phyloP scores from a whole-genome alignment of 2,329 filamentous ascomycete genomes.

The Cordyceps tenuipes region DNA sequence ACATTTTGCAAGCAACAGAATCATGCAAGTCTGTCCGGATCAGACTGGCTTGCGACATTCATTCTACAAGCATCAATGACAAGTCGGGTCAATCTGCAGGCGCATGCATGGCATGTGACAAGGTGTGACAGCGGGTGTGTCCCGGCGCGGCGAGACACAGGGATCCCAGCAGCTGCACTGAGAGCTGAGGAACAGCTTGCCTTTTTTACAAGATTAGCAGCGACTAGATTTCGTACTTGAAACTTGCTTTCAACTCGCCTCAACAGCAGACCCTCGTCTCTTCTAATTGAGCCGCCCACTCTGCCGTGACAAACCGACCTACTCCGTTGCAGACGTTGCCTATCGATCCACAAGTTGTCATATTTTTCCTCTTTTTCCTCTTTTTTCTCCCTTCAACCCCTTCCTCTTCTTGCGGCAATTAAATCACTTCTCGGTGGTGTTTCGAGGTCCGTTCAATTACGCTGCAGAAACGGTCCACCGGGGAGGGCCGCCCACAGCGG shows the following conservation, averaged over 20 bases:
- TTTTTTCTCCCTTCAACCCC: too few species aligned
- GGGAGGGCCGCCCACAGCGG: neutral
- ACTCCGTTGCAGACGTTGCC: conserved; percentile 1
- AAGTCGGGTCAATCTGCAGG: neutral
- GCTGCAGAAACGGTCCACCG: neutral
- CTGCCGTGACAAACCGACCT: conserved; percentile 1
- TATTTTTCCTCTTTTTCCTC: too few species aligned
- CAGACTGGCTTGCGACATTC: too few species aligned
- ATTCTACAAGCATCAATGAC: too few species aligned
- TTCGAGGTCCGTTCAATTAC: conserved; percentile 5
- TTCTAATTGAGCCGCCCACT: neutral
- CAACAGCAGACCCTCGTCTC: too few species aligned
- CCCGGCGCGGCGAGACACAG: neutral
- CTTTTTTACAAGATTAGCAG: neutral
- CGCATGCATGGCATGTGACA: neutral
- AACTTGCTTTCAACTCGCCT: too few species aligned
- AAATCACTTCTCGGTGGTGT: neutral
- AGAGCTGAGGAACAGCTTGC: neutral
- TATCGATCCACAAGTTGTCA: neutral
- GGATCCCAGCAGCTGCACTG: neutral
- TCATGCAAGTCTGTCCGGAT: too few species aligned
- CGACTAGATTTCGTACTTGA: too few species aligned
- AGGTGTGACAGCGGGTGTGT: neutral
- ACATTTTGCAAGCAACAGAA: too few species aligned
- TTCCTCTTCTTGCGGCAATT: neutral